phyloP scores from a whole-genome alignment of 306 rosid genomes.

The Fragaria nilgerrensis region DNA sequence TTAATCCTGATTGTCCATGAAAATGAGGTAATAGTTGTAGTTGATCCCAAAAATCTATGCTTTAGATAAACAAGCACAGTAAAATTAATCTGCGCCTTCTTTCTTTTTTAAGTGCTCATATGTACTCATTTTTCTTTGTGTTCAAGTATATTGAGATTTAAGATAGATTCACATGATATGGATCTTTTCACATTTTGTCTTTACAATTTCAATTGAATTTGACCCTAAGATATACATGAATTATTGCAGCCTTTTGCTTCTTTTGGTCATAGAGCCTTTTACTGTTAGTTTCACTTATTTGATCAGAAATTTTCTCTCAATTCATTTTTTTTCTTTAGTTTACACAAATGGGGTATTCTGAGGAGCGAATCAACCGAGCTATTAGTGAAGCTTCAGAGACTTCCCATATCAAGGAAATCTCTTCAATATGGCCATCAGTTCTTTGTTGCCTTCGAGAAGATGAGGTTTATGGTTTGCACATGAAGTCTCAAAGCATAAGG shows the following conservation, averaged over 20 bases:
- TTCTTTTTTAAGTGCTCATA: neutral
- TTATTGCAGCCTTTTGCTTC: neutral
- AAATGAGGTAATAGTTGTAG: neutral
- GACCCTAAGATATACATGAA: neutral
- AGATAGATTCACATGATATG: neutral
- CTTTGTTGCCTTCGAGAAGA: constrained; percentile 73
- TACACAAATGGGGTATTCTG: constrained; percentile 72
- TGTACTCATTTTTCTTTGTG: neutral
- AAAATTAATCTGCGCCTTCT: neutral
- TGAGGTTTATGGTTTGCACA: constrained; percentile 59
- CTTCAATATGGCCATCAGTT: constrained; percentile 78
- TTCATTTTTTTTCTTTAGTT: constrained; percentile 44
- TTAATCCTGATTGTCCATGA: neutral
- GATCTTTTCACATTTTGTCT: neutral
- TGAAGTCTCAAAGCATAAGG: constrained; percentile 33
- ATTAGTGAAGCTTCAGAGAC: constrained; percentile 53
- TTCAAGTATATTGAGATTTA: neutral
- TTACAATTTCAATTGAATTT: neutral
- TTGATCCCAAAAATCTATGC: neutral
- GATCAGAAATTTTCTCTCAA: neutral
- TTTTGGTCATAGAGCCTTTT: neutral
- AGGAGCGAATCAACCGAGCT: constrained; percentile 62
- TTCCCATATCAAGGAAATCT: constrained; percentile 52
- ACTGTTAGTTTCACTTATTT: neutral
- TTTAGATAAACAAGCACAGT: neutral